These are phyloP conservation scores for Parietichytrium sp. DNA, from an alignment of 108 stramenopile genomes.

Conservation along the genomic window DNA sequence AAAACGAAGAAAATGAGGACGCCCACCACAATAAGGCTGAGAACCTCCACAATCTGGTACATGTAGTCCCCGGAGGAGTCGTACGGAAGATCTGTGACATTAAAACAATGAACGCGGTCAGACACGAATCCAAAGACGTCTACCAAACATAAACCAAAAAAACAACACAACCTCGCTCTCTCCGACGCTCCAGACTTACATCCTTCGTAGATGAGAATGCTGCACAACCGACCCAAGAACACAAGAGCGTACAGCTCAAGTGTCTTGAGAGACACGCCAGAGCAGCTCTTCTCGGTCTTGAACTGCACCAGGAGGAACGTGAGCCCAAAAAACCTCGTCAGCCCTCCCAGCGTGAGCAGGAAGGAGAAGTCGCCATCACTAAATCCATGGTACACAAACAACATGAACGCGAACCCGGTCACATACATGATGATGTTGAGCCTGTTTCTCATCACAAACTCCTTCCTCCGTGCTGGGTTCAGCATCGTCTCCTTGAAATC, in stretches of 20 bases:
- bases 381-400: slow-evolving; percentile 83
- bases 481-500: slow-evolving; percentile 30
- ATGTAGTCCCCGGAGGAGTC: slow-evolving; percentile 97
- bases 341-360: slow-evolving; percentile 93
- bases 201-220: slow-evolving; percentile 92
- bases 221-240: slow-evolving; percentile 87
- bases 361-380: slow-evolving; percentile 96
- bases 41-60: slow-evolving; percentile 88
- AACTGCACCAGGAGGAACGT: slow-evolving; percentile 77
- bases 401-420: slow-evolving; percentile 68
- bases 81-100: slow-evolving; percentile 98
- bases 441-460: background rate
- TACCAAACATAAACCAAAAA: too few species aligned
- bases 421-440: slow-evolving; percentile 33
- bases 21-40: slow-evolving; percentile 73
- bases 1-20: slow-evolving; percentile 61
- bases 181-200: too few species aligned
- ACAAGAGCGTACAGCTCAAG: slow-evolving; percentile 85
- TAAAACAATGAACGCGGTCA: too few species aligned
- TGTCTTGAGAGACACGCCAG: slow-evolving; percentile 89
- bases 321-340: slow-evolving; percentile 92
- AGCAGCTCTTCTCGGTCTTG: slow-evolving; percentile 64
- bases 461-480: slow-evolving; percentile 13
- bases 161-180: too few species aligned
- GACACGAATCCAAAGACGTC: too few species aligned